Percentiles rank a stretch among this genome's conserved stretches.
Conservation (phyloP, 352 stramenopile species). For the Phytopythium ostracodes region DNA sequence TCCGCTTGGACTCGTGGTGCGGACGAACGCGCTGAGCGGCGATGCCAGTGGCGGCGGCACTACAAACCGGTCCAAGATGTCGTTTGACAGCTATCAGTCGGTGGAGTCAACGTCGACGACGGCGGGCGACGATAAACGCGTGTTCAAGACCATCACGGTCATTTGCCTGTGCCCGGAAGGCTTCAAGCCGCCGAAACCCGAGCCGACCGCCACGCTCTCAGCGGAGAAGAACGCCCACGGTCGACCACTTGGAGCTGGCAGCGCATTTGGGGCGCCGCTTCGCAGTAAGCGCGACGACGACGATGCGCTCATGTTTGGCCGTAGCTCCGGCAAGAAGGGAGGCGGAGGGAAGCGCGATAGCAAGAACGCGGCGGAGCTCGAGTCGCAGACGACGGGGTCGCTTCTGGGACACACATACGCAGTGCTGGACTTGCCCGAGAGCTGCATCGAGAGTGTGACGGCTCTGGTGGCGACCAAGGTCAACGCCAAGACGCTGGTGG, state of each 20-base stretch:
- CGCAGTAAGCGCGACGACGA: slow-evolving; percentile 53
- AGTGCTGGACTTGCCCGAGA: slow-evolving; percentile 74
- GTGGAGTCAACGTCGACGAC: slow-evolving; percentile 3
- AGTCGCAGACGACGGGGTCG: slow-evolving; percentile 44
- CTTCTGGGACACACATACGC: slow-evolving; percentile 66
- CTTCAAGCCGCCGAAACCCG: slow-evolving; percentile 48
- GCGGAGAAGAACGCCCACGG: not conserved
- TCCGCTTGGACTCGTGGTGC: slow-evolving; percentile 58
- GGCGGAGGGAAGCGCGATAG: slow-evolving; percentile 17
- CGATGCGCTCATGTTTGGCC: slow-evolving; percentile 42
- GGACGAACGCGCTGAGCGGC: slow-evolving; percentile 32
- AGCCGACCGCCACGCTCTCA: not conserved
- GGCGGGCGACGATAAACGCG: slow-evolving; percentile 13
- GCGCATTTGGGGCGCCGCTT: slow-evolving; percentile 28
- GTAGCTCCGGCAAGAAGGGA: slow-evolving; percentile 15
- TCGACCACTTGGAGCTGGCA: not conserved
- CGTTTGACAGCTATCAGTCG: slow-evolving; percentile 31
- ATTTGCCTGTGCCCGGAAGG: slow-evolving; percentile 62
- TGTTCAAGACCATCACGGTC: slow-evolving; percentile 79
- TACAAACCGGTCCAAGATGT: slow-evolving; percentile 32
- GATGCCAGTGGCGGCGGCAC: slow-evolving; percentile 12
- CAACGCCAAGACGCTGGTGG: slow-evolving; percentile 62
- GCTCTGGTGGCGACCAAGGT: slow-evolving; percentile 31
- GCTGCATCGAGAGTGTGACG: slow-evolving; percentile 69
- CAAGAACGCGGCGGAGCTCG: slow-evolving; percentile 40